phyloP scores from a whole-genome alignment of 345 rosid species.

The Melaleuca alternifolia region DNA sequence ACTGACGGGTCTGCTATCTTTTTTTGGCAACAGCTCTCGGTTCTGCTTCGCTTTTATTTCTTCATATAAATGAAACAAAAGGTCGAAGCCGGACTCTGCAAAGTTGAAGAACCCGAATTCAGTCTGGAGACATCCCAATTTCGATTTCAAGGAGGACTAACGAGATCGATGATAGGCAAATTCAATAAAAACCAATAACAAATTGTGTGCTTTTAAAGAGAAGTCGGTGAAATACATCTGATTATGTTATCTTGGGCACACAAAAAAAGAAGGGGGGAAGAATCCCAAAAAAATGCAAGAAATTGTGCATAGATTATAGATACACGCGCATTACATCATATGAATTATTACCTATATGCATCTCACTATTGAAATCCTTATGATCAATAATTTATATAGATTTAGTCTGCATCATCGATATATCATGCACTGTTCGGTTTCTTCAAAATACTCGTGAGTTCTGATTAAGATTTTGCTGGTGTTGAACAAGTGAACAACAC shows the following conservation, averaged over 20 bases:
- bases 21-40: background rate
- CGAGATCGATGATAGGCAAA: background rate
- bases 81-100: background rate
- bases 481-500: background rate
- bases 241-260: background rate
- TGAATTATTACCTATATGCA: background rate
- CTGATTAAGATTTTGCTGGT: background rate
- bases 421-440: background rate
- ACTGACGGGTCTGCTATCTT: background rate
- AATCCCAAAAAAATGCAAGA: background rate
- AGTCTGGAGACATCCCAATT: background rate
- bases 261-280: background rate
- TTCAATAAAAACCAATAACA: background rate
- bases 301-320: background rate
- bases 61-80: background rate
- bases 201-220: background rate
- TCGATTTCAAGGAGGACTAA: background rate
- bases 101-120: background rate
- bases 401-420: background rate
- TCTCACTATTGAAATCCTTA: background rate
- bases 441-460: background rate
- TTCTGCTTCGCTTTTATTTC: background rate
- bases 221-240: background rate
- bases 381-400: background rate
- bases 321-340: background rate